phyloP scores from a whole-genome alignment of 352 stramenopile species.

The Globisporangium carolinianum region DNA sequence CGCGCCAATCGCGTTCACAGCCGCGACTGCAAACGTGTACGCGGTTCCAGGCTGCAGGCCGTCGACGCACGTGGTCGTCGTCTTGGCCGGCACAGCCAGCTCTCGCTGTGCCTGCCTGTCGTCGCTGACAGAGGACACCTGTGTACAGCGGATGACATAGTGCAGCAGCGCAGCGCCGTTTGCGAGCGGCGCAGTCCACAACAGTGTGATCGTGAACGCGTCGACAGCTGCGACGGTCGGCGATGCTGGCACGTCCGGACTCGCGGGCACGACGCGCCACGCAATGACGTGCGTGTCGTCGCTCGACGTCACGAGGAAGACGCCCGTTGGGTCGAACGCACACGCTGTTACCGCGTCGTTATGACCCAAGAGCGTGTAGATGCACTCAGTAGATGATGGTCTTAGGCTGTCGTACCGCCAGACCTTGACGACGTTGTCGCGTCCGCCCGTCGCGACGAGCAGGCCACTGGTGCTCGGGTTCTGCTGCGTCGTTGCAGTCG shows the following conservation, averaged over 20 bases:
- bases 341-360: conserved; percentile 32
- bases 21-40: conserved; percentile 41
- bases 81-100: conserved; percentile 31
- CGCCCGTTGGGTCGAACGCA: conserved; percentile 32
- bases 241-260: conserved; percentile 27
- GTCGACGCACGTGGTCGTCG: conserved; percentile 28
- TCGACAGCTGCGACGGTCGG: conserved; percentile 24
- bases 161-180: conserved; percentile 47
- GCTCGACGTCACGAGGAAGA: conserved; percentile 47
- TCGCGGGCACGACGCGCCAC: conserved; percentile 46
- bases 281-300: conserved; percentile 41
- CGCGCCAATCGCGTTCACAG: conserved; percentile 47
- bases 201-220: conserved; percentile 40
- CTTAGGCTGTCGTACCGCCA: conserved; percentile 21
- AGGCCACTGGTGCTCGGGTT: conserved; percentile 13
- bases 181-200: conserved; percentile 41
- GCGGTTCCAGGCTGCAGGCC: conserved; percentile 48
- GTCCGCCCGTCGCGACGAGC: conserved; percentile 42
- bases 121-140: conserved; percentile 22
- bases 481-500: conserved; percentile 9
- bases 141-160: conserved; percentile 41
- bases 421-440: conserved; percentile 63
- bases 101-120: conserved; percentile 25
- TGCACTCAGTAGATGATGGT: conserved; percentile 17
- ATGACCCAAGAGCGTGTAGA: conserved; percentile 43